Evolutionary conservation across 148 eudicot genomes (phyloP).

Genomic region (Silene conica): DNA sequence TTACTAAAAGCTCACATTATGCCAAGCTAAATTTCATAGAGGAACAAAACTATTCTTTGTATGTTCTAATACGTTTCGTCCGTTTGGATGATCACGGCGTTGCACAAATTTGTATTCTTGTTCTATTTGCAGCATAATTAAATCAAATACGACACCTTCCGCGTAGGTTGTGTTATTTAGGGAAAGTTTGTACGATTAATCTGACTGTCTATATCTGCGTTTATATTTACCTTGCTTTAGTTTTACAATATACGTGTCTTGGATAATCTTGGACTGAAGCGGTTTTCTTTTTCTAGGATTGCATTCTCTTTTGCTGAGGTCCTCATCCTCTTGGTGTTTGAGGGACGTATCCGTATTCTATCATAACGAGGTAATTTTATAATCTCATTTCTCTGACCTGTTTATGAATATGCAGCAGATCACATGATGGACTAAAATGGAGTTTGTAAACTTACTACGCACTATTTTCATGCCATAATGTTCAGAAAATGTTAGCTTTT

Average conservation of each 20-base stretch:
- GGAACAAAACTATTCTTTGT: too few species aligned
- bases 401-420: background rate
- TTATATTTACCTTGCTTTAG: too few species aligned
- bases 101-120: too few species aligned
- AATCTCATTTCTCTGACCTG: background rate
- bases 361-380: conserved; percentile 64
- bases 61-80: background rate
- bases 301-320: background rate
- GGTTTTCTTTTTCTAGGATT: background rate
- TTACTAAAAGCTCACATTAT: too few species aligned
- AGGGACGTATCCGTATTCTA: conserved; percentile 87
- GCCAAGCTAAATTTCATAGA: too few species aligned
- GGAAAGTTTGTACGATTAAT: background rate
- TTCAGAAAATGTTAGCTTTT: background rate
- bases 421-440: background rate
- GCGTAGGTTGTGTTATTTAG: background rate
- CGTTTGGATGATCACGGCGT: background rate
- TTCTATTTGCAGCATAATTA: conserved; percentile 1
- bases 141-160: background rate
- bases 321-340: conserved; percentile 8
- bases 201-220: conserved; percentile 22
- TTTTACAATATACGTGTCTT: too few species aligned
- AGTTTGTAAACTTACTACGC: background rate
- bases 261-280: background rate
- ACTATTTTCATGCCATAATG: background rate